Evolutionary conservation across 2,329 filamentous ascomycete species (phyloP).

Genomic region (Penicillium glabrum): DNA sequence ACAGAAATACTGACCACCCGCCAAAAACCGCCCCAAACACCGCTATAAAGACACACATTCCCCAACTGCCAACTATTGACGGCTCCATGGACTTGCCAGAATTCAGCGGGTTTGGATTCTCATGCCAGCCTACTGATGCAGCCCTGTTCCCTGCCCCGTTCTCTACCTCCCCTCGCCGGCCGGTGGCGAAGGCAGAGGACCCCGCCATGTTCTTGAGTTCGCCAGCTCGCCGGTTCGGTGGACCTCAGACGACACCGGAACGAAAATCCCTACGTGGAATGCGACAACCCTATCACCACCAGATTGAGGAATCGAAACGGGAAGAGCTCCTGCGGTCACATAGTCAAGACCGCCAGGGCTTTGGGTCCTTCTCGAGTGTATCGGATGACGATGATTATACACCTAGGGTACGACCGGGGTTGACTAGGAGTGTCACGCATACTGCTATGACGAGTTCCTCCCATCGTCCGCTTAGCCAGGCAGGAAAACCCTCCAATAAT

Average conservation of each 20-base stretch:
- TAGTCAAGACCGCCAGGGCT: slow-evolving; percentile 27
- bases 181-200: slow-evolving; percentile 42
- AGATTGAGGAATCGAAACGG: slow-evolving; percentile 49
- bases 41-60: slow-evolving; percentile 28
- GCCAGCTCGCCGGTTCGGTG: slow-evolving; percentile 49
- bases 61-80: slow-evolving; percentile 38
- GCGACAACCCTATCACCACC: slow-evolving; percentile 50
- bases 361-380: slow-evolving; percentile 29
- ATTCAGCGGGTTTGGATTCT: slow-evolving; percentile 31
- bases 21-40: slow-evolving; percentile 14
- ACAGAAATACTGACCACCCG: slow-evolving; percentile 12
- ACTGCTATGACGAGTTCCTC: slow-evolving; percentile 32
- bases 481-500: slow-evolving; percentile 34
- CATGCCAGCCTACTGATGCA: slow-evolving; percentile 33
- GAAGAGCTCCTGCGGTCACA: slow-evolving; percentile 40
- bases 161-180: slow-evolving; percentile 46
- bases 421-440: slow-evolving; percentile 44
- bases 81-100: slow-evolving; percentile 35
- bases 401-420: slow-evolving; percentile 34
- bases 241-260: slow-evolving; percentile 33
- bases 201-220: slow-evolving; percentile 50
- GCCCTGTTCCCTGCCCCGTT: slow-evolving; percentile 45
- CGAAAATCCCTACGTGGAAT: slow-evolving; percentile 28
- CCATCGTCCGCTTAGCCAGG: slow-evolving; percentile 29
- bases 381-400: slow-evolving; percentile 37